Conservation (phyloP, 1,284 basidiomycete species). For the Porogramme epimiltina region DNA sequence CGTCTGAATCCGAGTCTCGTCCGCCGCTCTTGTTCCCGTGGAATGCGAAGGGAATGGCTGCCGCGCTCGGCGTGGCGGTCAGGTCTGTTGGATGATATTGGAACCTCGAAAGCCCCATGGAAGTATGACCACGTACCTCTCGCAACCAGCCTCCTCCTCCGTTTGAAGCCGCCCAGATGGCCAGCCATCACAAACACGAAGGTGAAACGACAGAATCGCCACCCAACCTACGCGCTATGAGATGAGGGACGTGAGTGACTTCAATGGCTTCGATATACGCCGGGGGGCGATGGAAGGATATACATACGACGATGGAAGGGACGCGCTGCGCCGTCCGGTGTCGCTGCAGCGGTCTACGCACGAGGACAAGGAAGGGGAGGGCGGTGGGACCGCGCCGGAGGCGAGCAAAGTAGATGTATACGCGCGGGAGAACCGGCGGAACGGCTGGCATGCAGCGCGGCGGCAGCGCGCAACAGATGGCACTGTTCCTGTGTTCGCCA, state of each 20-base stretch:
- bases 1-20: background rate
- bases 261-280: too few relatives aligned
- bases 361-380: background rate
- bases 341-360: conserved; percentile 2
- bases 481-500: conserved; percentile 2
- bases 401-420: background rate
- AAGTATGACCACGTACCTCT: conserved; percentile 3
- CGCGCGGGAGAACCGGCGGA: conserved; percentile 1
- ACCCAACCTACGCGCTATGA: background rate
- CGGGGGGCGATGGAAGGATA: background rate
- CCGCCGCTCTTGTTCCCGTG: background rate
- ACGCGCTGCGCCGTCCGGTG: conserved; percentile 1
- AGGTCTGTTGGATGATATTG: background rate
- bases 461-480: background rate
- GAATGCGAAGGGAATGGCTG: background rate
- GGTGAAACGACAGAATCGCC: background rate
- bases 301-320: background rate
- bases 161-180: background rate
- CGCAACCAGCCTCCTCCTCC: background rate
- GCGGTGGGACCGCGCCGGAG: background rate
- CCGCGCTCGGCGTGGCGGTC: background rate
- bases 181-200: conserved; percentile 1
- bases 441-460: conserved; percentile 2
- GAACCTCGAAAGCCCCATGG: background rate
- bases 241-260: background rate